Conservation (phyloP, 768 basidiomycete species). For the Floccularia luteovirens region DNA sequence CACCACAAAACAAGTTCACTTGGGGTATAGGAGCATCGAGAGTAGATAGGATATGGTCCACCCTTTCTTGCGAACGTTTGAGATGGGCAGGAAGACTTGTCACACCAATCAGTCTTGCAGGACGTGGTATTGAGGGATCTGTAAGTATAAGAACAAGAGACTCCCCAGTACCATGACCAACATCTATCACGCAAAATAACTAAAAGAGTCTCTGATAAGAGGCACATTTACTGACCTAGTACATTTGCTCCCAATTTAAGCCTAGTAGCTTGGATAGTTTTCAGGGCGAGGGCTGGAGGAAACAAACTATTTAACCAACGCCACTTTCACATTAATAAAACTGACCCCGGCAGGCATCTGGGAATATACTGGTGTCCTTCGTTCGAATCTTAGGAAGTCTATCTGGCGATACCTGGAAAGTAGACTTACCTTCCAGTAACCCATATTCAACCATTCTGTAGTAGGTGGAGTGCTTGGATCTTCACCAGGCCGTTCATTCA, state of each 20-base stretch:
- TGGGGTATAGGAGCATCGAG: slow-evolving; percentile 12
- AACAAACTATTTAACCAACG: not conserved
- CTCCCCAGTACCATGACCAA: slow-evolving; percentile 64
- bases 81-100: slow-evolving; percentile 47
- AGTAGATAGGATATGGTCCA: slow-evolving; percentile 18
- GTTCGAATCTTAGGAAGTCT: not conserved
- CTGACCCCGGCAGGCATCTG: slow-evolving; percentile 53
- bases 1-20: slow-evolving; percentile 36
- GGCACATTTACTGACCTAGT: slow-evolving; percentile 34
- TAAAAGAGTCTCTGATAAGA: not conserved
- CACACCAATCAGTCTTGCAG: slow-evolving; percentile 44
- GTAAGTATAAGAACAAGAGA: slow-evolving; percentile 50
- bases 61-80: slow-evolving; percentile 33
- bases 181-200: slow-evolving; percentile 33
- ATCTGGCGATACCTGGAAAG: not conserved
- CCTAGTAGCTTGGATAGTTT: slow-evolving; percentile 34
- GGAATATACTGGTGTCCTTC: slow-evolving; percentile 44
- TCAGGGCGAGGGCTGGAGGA: slow-evolving; percentile 36
- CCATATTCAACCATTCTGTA: slow-evolving; percentile 71
- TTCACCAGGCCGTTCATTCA: slow-evolving; percentile 37
- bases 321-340: not conserved
- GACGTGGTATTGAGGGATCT: slow-evolving; percentile 35
- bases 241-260: slow-evolving; percentile 35
- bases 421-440: slow-evolving; percentile 51
- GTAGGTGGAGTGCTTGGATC: slow-evolving; percentile 19